phyloP scores from a whole-genome alignment of 2,329 filamentous ascomycete genomes.

The Geosmithia putterillii region DNA sequence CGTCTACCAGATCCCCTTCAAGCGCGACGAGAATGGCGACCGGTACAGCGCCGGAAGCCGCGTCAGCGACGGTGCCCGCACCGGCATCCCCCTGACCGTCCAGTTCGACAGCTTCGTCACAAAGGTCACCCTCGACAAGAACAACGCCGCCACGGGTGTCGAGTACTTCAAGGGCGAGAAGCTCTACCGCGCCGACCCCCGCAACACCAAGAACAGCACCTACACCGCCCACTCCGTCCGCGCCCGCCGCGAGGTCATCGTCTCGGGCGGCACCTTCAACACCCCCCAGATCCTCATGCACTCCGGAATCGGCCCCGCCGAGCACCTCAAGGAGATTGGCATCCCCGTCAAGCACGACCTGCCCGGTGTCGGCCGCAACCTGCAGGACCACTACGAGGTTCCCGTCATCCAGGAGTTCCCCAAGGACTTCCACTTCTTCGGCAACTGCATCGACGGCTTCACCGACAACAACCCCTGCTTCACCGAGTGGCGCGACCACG shows the following conservation, averaged over 20 bases:
- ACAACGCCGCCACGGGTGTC: slow-evolving; percentile 25
- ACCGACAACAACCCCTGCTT: slow-evolving; percentile 5
- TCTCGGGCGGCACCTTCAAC: slow-evolving; percentile 33
- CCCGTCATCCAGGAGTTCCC: slow-evolving; percentile 18
- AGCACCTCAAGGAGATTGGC: slow-evolving; percentile 22
- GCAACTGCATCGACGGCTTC: slow-evolving; percentile 6
- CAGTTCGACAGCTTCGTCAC: slow-evolving; percentile 17
- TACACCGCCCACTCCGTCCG: slow-evolving; percentile 11
- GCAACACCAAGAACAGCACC: slow-evolving; percentile 12
- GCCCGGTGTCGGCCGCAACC: slow-evolving; percentile 47
- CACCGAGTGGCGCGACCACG: slow-evolving; percentile 4
- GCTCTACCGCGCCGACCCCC: slow-evolving; percentile 29
- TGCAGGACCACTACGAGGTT: slow-evolving; percentile 15
- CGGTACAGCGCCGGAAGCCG: slow-evolving; percentile 45
- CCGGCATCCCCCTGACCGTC: slow-evolving; percentile 7
- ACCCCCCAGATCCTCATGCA: slow-evolving; percentile 33
- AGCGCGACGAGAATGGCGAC: slow-evolving; percentile 31
- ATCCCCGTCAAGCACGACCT: slow-evolving; percentile 43
- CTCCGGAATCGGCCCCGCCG: slow-evolving; percentile 28
- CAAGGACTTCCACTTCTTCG: slow-evolving; percentile 17
- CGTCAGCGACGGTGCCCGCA: slow-evolving; percentile 22
- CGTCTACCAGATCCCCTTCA: slow-evolving; percentile 46
- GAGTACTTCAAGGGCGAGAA: slow-evolving; percentile 26
- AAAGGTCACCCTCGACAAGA: slow-evolving; percentile 20
- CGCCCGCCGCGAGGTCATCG: slow-evolving; percentile 30